These are phyloP conservation scores for Globisporangium echinulatum DNA, from an alignment of 352 stramenopile species.

Conservation along the genomic window DNA sequence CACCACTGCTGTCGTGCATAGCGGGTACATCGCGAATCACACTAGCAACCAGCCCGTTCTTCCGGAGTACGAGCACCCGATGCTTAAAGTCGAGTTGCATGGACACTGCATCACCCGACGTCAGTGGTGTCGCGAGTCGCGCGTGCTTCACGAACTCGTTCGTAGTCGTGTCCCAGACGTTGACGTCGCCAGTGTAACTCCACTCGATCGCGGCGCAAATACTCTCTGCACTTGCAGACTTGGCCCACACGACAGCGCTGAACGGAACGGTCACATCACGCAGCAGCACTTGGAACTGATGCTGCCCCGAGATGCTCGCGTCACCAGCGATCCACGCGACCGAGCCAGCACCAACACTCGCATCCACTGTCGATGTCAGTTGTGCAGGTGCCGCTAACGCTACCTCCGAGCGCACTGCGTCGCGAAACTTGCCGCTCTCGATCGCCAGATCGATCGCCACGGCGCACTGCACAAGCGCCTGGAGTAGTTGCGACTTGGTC, in stretches of 20 bases:
- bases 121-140: slow-evolving; percentile 17
- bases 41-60: slow-evolving; percentile 27
- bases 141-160: slow-evolving; percentile 12
- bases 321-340: slow-evolving; percentile 5
- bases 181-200: slow-evolving; percentile 16
- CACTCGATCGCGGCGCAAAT: slow-evolving; percentile 17
- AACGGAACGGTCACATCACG: slow-evolving; percentile 21
- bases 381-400: background rate
- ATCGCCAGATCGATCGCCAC: slow-evolving; percentile 50
- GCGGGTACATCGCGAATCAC: slow-evolving; percentile 5
- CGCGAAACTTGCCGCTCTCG: slow-evolving; percentile 24
- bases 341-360: background rate
- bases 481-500: slow-evolving; percentile 57
- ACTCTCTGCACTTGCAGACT: background rate
- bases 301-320: background rate
- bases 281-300: slow-evolving; percentile 15
- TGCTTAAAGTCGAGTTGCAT: slow-evolving; percentile 34
- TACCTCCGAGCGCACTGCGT: background rate
- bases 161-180: slow-evolving; percentile 5
- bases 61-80: slow-evolving; percentile 25
- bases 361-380: background rate
- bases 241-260: slow-evolving; percentile 8
- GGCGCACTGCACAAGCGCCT: slow-evolving; percentile 50
- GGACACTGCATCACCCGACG: slow-evolving; percentile 30
- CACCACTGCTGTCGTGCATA: background rate